Evolutionary conservation across 305 asterid genomes (phyloP).

Genomic region (Solanum hybrid): DNA sequence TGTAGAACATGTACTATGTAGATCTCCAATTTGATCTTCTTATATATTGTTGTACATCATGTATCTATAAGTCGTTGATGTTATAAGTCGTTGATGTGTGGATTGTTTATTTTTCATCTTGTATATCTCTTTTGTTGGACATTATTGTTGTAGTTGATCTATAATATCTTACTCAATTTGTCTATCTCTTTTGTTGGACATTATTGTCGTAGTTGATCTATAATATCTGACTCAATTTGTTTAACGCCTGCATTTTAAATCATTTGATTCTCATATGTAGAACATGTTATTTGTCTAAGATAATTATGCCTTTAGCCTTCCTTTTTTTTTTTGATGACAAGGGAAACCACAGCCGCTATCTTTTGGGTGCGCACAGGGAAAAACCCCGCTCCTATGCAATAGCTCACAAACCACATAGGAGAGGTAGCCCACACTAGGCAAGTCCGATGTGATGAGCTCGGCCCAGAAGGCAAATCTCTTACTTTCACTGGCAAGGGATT

Average conservation of each 20-base stretch:
- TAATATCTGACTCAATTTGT: background rate
- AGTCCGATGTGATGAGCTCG: no score
- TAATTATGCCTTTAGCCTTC: background rate
- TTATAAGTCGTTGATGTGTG: background rate
- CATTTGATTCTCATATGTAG: background rate
- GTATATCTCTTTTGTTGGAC: background rate
- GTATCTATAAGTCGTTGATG: background rate
- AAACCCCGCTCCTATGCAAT: no score
- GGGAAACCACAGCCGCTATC: no score
- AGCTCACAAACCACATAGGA: no score
- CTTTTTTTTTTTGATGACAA: no score
- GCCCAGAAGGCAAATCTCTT: no score
- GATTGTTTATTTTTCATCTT: background rate
- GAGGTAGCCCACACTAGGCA: no score
- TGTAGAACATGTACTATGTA: background rate
- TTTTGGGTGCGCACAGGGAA: no score
- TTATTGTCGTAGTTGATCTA: background rate
- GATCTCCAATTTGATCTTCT: background rate
- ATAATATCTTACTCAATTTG: background rate
- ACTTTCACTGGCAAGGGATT: no score
- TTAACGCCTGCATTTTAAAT: background rate
- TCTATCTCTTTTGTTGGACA: background rate
- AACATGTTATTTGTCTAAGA: background rate
- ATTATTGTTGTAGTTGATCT: background rate
- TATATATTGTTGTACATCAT: background rate